Evolutionary conservation across 345 rosid genomes (phyloP).

Genomic region (Eucalyptus camaldulensis): DNA sequence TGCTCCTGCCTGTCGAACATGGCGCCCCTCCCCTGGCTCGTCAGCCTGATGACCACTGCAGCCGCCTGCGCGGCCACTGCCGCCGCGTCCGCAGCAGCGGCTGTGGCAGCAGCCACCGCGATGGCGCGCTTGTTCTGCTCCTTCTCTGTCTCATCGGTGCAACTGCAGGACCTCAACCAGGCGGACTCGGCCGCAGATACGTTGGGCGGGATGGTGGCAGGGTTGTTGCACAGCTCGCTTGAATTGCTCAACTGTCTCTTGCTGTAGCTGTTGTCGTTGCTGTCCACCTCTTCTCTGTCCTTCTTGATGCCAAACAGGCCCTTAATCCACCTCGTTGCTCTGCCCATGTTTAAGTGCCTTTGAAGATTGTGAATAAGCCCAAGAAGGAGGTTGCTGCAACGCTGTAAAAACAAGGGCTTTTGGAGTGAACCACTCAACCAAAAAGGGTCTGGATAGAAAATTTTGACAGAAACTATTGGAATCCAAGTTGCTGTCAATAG

Average conservation of each 20-base stretch:
- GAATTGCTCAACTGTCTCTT: conserved; percentile 4
- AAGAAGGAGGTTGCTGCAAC: neutral
- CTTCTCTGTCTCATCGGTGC: conserved; percentile 37
- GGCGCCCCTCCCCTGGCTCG: conserved; percentile 35
- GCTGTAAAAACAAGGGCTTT: neutral
- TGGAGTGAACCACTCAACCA: neutral
- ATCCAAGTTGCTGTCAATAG: neutral
- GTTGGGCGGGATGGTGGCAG: conserved; percentile 24
- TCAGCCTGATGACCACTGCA: conserved; percentile 37
- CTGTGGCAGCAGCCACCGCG: conserved; percentile 68
- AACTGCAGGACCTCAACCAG: conserved; percentile 37
- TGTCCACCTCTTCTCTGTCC: conserved; percentile 5
- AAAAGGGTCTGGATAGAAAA: neutral
- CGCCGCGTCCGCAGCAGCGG: conserved; percentile 71
- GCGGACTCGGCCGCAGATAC: conserved; percentile 24
- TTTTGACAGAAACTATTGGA: neutral
- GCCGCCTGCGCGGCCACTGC: conserved; percentile 71
- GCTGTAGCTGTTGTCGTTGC: conserved; percentile 13
- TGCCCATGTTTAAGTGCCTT: conserved; percentile 29
- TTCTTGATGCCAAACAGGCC: conserved; percentile 60
- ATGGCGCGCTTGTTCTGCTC: conserved; percentile 70
- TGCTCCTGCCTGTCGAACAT: conserved; percentile 21
- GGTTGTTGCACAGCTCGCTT: conserved; percentile 11
- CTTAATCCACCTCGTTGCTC: conserved; percentile 75
- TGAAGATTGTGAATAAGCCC: neutral